These are phyloP conservation scores for Globisporangium cederbergense DNA, from an alignment of 352 stramenopile species.

Conservation along the genomic window DNA sequence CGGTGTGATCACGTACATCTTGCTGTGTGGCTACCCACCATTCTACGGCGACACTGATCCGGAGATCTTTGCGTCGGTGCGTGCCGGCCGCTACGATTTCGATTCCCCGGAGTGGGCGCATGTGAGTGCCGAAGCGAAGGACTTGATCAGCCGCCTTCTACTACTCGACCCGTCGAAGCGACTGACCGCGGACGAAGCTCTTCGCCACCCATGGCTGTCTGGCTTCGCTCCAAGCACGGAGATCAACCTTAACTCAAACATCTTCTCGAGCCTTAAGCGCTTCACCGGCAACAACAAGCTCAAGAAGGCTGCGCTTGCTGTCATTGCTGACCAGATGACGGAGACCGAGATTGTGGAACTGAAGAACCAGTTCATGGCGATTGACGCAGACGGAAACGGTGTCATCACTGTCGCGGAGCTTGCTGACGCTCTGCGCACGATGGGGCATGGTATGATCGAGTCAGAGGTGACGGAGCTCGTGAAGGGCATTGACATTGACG, in stretches of 20 bases:
- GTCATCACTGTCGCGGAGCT: constrained; percentile 90
- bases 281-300: constrained; percentile 90
- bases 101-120: constrained; percentile 83
- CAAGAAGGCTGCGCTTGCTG: constrained; percentile 85
- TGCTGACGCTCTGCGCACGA: constrained; percentile 69
- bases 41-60: constrained; percentile 95
- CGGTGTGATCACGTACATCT: constrained; percentile 94
- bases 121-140: constrained; percentile 89
- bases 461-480: constrained; percentile 86
- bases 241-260: constrained; percentile 79
- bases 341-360: constrained; percentile 80
- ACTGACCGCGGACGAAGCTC: constrained; percentile 89
- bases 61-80: constrained; percentile 87
- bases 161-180: constrained; percentile 90
- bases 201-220: constrained; percentile 84
- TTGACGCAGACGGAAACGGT: constrained; percentile 82
- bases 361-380: constrained; percentile 87
- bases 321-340: constrained; percentile 85
- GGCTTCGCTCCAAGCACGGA: constrained; percentile 67
- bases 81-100: constrained; percentile 79
- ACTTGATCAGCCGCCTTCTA: constrained; percentile 93
- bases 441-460: constrained; percentile 87
- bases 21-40: constrained; percentile 94
- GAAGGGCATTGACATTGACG: constrained; percentile 89
- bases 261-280: constrained; percentile 83